Evolutionary conservation across 805 yeast species (phyloP).

Genomic region (Lipomyces starkeyi): DNA sequence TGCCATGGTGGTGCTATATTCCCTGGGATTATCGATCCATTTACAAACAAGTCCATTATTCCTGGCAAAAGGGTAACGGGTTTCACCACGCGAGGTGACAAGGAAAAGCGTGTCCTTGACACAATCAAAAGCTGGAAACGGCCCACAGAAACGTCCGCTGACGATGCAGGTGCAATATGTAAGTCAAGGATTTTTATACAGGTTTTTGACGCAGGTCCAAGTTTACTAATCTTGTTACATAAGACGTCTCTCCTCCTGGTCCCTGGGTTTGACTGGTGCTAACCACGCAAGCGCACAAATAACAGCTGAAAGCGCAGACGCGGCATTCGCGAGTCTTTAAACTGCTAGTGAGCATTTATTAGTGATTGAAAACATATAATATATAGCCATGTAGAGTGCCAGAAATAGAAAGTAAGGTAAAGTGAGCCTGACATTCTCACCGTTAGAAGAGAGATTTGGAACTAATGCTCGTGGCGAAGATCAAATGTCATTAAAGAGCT

Average conservation of each 20-base stretch:
- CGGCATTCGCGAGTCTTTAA: not conserved
- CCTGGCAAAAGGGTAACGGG: conserved; percentile 64
- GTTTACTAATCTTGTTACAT: too few species aligned
- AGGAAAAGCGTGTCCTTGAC: conserved; percentile 21
- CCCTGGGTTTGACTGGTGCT: conserved; percentile 69
- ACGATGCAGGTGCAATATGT: not conserved
- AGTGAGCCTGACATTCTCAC: too few species aligned
- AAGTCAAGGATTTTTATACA: too few species aligned
- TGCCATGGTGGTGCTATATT: conserved; percentile 63
- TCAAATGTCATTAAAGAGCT: not conserved
- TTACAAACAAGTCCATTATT: conserved; percentile 53
- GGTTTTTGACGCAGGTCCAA: too few species aligned
- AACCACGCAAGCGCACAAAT: conserved; percentile 64
- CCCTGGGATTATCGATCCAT: conserved; percentile 53
- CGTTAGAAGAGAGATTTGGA: too few species aligned
- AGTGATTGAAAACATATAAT: too few species aligned
- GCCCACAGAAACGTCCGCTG: not conserved
- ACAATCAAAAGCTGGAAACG: conserved; percentile 9
- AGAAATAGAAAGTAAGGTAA: too few species aligned
- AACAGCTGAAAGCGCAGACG: conserved; percentile 50
- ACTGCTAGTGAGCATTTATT: too few species aligned
- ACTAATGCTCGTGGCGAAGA: too few species aligned
- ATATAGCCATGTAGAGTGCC: too few species aligned
- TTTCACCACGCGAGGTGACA: conserved; percentile 64
- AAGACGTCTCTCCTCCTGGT: conserved; percentile 48